Evolutionary conservation across 768 basidiomycete genomes (phyloP).

Genomic region (Termitomyces eurrhizus): DNA sequence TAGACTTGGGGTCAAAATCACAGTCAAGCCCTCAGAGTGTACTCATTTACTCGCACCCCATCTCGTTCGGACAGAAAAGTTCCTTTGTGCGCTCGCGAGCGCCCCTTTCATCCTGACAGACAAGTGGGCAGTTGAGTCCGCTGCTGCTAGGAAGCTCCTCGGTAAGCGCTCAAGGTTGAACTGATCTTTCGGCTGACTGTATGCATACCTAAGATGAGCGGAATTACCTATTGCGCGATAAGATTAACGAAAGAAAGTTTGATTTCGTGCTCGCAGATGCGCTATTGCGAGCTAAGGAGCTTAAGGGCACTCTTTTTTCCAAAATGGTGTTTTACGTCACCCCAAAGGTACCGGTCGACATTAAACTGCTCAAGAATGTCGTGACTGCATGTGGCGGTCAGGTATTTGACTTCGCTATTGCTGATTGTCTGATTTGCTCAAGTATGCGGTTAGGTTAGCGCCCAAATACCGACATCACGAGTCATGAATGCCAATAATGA

Average conservation of each 20-base stretch:
- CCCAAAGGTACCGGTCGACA: conserved; percentile 53
- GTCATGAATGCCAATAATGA: conserved; percentile 46
- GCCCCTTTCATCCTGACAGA: conserved; percentile 60
- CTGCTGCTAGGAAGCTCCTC: conserved; percentile 52
- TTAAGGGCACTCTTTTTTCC: conserved; percentile 53
- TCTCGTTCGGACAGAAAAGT: conserved; percentile 83
- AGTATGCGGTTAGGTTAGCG: conserved; percentile 30
- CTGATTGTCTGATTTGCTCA: neutral
- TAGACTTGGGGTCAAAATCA: conserved; percentile 65
- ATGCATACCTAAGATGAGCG: conserved; percentile 48
- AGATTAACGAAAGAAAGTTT: conserved; percentile 60
- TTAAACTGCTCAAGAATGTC: conserved; percentile 63
- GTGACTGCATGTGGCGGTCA: conserved; percentile 68
- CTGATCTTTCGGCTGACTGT: neutral
- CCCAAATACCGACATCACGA: conserved; percentile 49
- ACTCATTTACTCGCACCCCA: conserved; percentile 74
- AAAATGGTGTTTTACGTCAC: conserved; percentile 76
- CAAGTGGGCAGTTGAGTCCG: conserved; percentile 66
- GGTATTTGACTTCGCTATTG: conserved; percentile 32
- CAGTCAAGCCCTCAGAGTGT: conserved; percentile 58
- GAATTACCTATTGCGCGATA: conserved; percentile 57
- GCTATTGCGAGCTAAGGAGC: conserved; percentile 51
- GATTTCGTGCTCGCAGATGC: conserved; percentile 60
- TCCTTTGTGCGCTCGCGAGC: conserved; percentile 69
- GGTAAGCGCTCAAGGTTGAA: conserved; percentile 40